phyloP scores from a whole-genome alignment of 768 basidiomycete species.

The Flagelloscypha sp. region DNA sequence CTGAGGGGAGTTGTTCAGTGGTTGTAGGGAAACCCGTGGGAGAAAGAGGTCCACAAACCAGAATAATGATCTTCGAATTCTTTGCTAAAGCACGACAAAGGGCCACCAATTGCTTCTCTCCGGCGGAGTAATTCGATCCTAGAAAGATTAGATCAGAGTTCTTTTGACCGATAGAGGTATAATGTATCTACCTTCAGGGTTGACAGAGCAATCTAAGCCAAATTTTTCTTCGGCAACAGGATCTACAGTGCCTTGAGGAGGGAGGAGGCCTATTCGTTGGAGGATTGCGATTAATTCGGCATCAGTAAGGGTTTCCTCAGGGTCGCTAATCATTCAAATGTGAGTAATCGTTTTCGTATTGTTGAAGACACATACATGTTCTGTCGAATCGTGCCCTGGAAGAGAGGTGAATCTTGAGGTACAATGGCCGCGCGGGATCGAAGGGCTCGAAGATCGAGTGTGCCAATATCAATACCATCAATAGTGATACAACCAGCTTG shows the following conservation, averaged over 20 bases:
- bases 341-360: background rate
- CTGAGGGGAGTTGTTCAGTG: slow-evolving; percentile 26
- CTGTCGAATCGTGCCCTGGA: slow-evolving; percentile 40
- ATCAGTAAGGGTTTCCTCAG: slow-evolving; percentile 43
- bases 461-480: slow-evolving; percentile 44
- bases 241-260: slow-evolving; percentile 35
- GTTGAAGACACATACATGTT: slow-evolving; percentile 27
- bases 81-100: slow-evolving; percentile 55
- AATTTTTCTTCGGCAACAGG: slow-evolving; percentile 55
- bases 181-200: slow-evolving; percentile 44
- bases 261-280: slow-evolving; percentile 53
- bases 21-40: background rate
- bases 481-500: slow-evolving; percentile 48
- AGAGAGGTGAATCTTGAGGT: slow-evolving; percentile 57
- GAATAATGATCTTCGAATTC: slow-evolving; percentile 48
- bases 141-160: background rate
- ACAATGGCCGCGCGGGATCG: slow-evolving; percentile 54
- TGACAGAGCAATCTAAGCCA: slow-evolving; percentile 50
- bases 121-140: slow-evolving; percentile 58
- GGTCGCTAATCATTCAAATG: too few relatives aligned
- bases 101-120: slow-evolving; percentile 61
- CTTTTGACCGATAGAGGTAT: background rate
- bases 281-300: slow-evolving; percentile 55
- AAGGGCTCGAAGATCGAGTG: slow-evolving; percentile 47
- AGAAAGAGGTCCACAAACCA: slow-evolving; percentile 25